phyloP scores from a whole-genome alignment of 139 green algal species.

The Chlorella sp. region DNA sequence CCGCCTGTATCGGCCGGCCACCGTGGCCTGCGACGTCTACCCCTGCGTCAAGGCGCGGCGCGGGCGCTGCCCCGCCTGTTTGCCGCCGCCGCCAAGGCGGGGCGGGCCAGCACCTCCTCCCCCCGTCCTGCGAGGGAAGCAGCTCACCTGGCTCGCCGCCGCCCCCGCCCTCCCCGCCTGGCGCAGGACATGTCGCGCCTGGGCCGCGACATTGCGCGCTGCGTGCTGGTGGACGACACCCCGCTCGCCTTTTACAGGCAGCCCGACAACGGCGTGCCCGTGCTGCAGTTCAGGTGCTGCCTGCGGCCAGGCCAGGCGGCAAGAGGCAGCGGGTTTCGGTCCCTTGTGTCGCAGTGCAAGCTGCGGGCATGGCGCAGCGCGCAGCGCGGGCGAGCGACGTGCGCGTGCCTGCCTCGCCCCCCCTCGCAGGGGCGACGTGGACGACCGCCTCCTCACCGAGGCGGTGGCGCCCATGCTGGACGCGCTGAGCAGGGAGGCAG shows the following conservation, averaged over 20 bases:
- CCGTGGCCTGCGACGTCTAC: constrained; percentile 55
- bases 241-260: constrained; percentile 86
- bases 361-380: not conserved
- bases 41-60: constrained; percentile 79
- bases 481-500: constrained; percentile 39
- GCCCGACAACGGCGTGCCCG: constrained; percentile 86
- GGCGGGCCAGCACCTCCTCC: no score
- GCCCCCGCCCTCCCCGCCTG: no score
- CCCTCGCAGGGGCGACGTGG: constrained; percentile 55
- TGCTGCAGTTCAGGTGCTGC: constrained; percentile 66
- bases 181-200: constrained; percentile 70
- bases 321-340: not conserved
- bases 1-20: constrained; percentile 59
- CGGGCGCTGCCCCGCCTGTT: not conserved
- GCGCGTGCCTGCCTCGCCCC: not conserved
- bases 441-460: constrained; percentile 80
- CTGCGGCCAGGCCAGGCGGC: no score
- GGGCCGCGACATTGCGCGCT: constrained; percentile 65
- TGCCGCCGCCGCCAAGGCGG: no score
- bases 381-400: no score
- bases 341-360: not conserved
- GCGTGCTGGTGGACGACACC: constrained; percentile 91
- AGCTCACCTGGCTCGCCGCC: not conserved
- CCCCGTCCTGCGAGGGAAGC: no score
- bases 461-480: constrained; percentile 83